Percentiles rank a stretch among this genome's conserved stretches.
phyloP scores from a whole-genome alignment of 2,329 filamentous ascomycete genomes.

The Blastomyces percursus region DNA sequence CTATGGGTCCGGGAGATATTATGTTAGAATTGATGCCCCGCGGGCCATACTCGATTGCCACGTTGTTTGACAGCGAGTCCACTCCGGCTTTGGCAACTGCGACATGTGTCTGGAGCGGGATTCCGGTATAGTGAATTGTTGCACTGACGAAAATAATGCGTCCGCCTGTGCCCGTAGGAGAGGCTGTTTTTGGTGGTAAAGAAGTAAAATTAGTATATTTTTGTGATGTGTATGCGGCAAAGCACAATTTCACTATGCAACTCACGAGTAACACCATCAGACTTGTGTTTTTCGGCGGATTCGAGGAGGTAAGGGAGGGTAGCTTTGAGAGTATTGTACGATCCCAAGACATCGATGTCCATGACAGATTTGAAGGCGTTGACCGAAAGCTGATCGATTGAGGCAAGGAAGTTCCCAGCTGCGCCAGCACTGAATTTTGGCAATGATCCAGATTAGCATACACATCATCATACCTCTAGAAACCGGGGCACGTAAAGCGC shows the following conservation, averaged over 20 bases:
- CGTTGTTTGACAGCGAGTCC: constrained; percentile 67
- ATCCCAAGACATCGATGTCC: constrained; percentile 89
- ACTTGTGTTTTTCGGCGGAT: constrained; percentile 55
- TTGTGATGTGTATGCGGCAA: neutral
- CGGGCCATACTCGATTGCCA: constrained; percentile 83
- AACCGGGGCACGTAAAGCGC: neutral
- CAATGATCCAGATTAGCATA: neutral
- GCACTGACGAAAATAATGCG: constrained; percentile 85
- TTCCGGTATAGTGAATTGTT: constrained; percentile 80
- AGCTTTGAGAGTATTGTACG: constrained; percentile 90
- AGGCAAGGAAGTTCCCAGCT: constrained; percentile 88
- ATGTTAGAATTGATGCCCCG: constrained; percentile 78
- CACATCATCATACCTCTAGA: neutral
- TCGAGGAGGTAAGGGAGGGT: constrained; percentile 69
- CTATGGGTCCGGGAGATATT: constrained; percentile 78
- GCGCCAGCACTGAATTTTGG: constrained; percentile 60
- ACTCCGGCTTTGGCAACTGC: constrained; percentile 83
- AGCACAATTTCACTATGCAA: constrained; percentile 1
- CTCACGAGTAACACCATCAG: constrained; percentile 46
- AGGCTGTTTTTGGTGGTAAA: constrained; percentile 20
- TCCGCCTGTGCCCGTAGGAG: constrained; percentile 53
- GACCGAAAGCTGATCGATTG: constrained; percentile 65
- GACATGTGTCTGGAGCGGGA: constrained; percentile 81
- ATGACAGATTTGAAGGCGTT: constrained; percentile 95
- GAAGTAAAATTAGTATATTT: neutral